Conservation (phyloP, 2,329 filamentous ascomycete genomes). For the Exserohilum rostratum region DNA sequence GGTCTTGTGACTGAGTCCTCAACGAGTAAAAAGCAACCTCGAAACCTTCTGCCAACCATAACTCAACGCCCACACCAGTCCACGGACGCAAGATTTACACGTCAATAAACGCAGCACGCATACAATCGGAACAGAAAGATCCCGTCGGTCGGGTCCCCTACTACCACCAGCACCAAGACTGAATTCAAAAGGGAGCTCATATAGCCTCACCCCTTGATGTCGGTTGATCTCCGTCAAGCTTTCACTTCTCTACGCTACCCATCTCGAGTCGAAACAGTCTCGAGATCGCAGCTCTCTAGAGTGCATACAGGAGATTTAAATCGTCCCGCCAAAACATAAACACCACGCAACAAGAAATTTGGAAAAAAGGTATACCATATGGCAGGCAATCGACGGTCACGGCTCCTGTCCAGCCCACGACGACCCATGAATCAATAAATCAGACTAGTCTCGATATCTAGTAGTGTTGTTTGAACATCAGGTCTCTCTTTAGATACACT, state of each 20-base stretch:
- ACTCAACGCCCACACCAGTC: slow-evolving; percentile 25
- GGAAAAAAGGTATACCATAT: slow-evolving; percentile 48
- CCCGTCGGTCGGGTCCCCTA: slow-evolving; percentile 22
- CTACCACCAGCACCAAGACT: slow-evolving; percentile 15
- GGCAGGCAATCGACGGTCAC: slow-evolving; percentile 42
- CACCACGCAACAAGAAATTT: slow-evolving; percentile 13
- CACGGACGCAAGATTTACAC: slow-evolving; percentile 26
- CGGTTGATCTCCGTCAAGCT: slow-evolving; percentile 63
- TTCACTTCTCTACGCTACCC: slow-evolving; percentile 61
- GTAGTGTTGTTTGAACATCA: slow-evolving; percentile 45
- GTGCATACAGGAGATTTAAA: slow-evolving; percentile 61
- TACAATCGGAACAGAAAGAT: slow-evolving; percentile 26
- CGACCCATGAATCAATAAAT: slow-evolving; percentile 25
- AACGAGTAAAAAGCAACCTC: slow-evolving; percentile 36
- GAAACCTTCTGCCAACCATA: slow-evolving; percentile 28
- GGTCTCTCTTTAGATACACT: slow-evolving; percentile 29
- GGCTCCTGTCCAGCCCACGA: slow-evolving; percentile 36
- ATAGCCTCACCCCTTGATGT: slow-evolving; percentile 57
- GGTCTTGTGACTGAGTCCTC: slow-evolving; percentile 41
- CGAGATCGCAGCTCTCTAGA: slow-evolving; percentile 63
- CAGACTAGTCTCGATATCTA: slow-evolving; percentile 43
- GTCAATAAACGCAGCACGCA: slow-evolving; percentile 26
- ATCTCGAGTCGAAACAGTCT: slow-evolving; percentile 62
- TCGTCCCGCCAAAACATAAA: slow-evolving; percentile 53
- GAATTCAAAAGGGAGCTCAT: slow-evolving; percentile 37